Conservation (phyloP, 2,329 filamentous ascomycete species). For the Dichotomopilus funicola region DNA sequence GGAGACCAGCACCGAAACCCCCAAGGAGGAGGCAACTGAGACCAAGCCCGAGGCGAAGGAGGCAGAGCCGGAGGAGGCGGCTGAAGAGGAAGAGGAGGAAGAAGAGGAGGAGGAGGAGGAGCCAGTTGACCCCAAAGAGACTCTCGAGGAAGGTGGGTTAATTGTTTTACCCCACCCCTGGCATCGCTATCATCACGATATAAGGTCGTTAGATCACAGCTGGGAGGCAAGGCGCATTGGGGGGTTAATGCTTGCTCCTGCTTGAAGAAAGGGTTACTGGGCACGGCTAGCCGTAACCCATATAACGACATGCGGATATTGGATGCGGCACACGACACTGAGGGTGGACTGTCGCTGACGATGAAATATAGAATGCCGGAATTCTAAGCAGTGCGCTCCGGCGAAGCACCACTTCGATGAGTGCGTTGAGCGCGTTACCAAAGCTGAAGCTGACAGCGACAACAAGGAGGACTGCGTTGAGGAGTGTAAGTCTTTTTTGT, state of each 20-base stretch:
- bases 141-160: constrained; percentile 74
- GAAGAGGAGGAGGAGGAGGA: constrained; percentile 82
- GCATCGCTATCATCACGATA: too few relatives aligned
- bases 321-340: too few relatives aligned
- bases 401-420: constrained; percentile 98
- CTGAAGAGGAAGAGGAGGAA: constrained; percentile 65
- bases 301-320: too few relatives aligned
- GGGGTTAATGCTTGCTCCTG: too few relatives aligned
- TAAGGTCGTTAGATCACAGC: too few relatives aligned
- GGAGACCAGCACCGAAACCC: constrained; percentile 30
- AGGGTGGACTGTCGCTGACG: constrained; percentile 12
- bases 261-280: too few relatives aligned
- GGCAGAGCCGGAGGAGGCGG: constrained; percentile 57
- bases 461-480: constrained; percentile 94
- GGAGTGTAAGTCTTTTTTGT: constrained; percentile 67
- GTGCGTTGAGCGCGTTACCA: constrained; percentile 88
- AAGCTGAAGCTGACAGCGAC: constrained; percentile 55
- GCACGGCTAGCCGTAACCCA: not conserved
- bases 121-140: constrained; percentile 77
- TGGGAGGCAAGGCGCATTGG: too few relatives aligned
- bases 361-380: constrained; percentile 69
- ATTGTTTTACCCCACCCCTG: not conserved
- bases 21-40: constrained; percentile 19
- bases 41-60: constrained; percentile 41
- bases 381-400: constrained; percentile 76